Conservation (phyloP, 495 filamentous ascomycete species). For the Penicillium bialowiezense region DNA sequence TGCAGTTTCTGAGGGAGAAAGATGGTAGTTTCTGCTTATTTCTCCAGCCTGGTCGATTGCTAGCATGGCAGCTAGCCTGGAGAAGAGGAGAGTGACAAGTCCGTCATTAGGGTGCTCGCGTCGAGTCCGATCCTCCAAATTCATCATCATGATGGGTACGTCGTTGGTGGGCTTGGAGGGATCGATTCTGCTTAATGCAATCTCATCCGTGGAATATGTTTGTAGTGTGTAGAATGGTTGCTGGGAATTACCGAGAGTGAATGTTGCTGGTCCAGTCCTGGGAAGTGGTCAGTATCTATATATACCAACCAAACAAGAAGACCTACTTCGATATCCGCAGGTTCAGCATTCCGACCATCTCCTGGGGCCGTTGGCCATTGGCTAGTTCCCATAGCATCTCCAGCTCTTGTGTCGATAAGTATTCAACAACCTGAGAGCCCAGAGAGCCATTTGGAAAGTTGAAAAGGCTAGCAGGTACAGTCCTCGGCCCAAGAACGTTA, state of each 20-base stretch:
- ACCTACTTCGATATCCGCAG: slow-evolving; percentile 45
- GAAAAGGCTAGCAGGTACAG: slow-evolving; percentile 45
- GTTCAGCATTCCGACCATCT: slow-evolving; percentile 38
- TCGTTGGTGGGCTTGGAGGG: slow-evolving; percentile 35
- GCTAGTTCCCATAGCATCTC: slow-evolving; percentile 51
- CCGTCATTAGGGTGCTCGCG: slow-evolving; percentile 62
- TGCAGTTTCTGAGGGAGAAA: slow-evolving; percentile 41
- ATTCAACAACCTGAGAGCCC: slow-evolving; percentile 32
- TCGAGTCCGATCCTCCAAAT: slow-evolving; percentile 55
- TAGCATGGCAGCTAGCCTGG: slow-evolving; percentile 64
- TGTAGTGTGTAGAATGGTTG: slow-evolving; percentile 47
- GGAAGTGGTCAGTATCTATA: slow-evolving; percentile 16
- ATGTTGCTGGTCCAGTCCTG: slow-evolving; percentile 36
- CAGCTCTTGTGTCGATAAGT: slow-evolving; percentile 46
- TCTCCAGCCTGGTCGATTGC: slow-evolving; percentile 61
- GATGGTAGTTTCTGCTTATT: slow-evolving; percentile 35
- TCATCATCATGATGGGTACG: slow-evolving; percentile 55
- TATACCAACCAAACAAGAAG: not conserved
- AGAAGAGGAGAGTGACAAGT: slow-evolving; percentile 71
- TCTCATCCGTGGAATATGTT: slow-evolving; percentile 39
- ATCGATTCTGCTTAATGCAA: slow-evolving; percentile 37
- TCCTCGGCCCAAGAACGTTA: slow-evolving; percentile 39
- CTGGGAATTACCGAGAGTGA: slow-evolving; percentile 36
- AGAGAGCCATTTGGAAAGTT: slow-evolving; percentile 41
- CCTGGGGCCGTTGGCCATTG: slow-evolving; percentile 49